Percentiles rank a stretch among this genome's conserved stretches.
These are phyloP conservation scores for Chlorella sp. DNA, from an alignment of 139 green algal species.

Conservation along the genomic window DNA sequence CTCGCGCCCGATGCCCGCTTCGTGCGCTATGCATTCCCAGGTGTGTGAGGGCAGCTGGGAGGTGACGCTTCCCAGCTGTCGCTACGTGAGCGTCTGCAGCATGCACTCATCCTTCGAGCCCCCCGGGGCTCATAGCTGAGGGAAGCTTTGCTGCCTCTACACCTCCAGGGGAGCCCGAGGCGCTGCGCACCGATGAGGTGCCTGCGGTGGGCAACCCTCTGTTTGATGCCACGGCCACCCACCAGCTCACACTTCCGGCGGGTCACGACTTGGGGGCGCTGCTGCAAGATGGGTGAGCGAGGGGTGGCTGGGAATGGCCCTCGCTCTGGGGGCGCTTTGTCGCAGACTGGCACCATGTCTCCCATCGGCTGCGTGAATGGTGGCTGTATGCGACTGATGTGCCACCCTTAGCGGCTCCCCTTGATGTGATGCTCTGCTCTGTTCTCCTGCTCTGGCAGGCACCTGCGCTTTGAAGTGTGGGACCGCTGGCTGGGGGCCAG, in stretches of 20 bases:
- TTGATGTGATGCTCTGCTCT: background rate
- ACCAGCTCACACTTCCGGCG: background rate
- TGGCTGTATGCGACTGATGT: background rate
- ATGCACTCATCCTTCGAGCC: background rate
- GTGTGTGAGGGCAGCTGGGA: background rate
- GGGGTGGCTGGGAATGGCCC: background rate
- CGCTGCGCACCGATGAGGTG: background rate
- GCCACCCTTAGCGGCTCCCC: background rate
- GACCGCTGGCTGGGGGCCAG: background rate
- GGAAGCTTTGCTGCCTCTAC: background rate
- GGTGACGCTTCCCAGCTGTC: background rate
- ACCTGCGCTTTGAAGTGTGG: slow-evolving; percentile 8
- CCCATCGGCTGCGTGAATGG: background rate
- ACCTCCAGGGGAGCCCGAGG: background rate
- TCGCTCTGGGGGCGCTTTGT: background rate
- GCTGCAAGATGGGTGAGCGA: background rate
- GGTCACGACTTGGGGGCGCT: background rate
- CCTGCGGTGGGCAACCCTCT: background rate
- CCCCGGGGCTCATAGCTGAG: background rate
- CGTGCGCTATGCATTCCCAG: background rate
- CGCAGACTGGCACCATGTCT: background rate
- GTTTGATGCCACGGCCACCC: background rate
- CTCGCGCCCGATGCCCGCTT: background rate
- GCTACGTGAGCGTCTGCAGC: background rate
- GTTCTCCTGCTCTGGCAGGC: background rate